A percentile compares a stretch with the other conserved stretches of the same genome.
These are phyloP conservation scores for Candida maltosa DNA, from an alignment of 805 yeast species.

Conservation along the genomic window DNA sequence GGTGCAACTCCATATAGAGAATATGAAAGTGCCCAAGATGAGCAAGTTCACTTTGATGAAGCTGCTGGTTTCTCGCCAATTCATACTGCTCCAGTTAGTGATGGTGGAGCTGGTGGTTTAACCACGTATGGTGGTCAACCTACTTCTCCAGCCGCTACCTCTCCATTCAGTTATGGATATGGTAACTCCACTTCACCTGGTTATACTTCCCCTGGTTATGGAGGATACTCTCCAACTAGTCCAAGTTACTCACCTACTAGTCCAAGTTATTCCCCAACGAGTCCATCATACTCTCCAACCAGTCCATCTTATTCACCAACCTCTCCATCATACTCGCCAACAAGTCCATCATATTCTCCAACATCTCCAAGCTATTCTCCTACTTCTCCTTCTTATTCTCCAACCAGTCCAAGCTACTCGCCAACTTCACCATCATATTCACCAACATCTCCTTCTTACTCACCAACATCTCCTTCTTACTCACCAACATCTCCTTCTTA, in stretches of 20 bases:
- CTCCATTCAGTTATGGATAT: slow-evolving; percentile 57
- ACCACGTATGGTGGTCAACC: slow-evolving; percentile 81
- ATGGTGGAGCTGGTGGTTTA: slow-evolving; percentile 71
- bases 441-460: slow-evolving; percentile 72
- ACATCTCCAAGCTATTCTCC: slow-evolving; percentile 65
- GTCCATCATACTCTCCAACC: slow-evolving; percentile 72
- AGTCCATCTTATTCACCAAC: slow-evolving; percentile 82
- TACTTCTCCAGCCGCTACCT: slow-evolving; percentile 47
- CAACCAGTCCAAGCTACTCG: slow-evolving; percentile 65
- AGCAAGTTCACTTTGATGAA: slow-evolving; percentile 60
- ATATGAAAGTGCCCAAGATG: slow-evolving; percentile 58
- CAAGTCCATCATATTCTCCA: slow-evolving; percentile 64
- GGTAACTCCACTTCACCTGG: slow-evolving; percentile 68
- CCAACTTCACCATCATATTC: slow-evolving; percentile 68
- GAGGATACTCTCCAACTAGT: slow-evolving; percentile 72
- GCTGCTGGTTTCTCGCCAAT: slow-evolving; percentile 91
- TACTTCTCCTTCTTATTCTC: slow-evolving; percentile 59
- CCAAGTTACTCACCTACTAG: slow-evolving; percentile 80
- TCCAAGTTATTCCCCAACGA: slow-evolving; percentile 68
- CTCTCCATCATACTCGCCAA: slow-evolving; percentile 63
- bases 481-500: slow-evolving; percentile 72
- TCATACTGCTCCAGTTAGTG: slow-evolving; percentile 80
- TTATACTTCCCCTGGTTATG: slow-evolving; percentile 74
- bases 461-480: slow-evolving; percentile 55
- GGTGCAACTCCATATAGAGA: slow-evolving; percentile 89